Evolutionary conservation across 2,329 filamentous ascomycete species (phyloP).

Genomic region (Pseudogymnoascus sp.): DNA sequence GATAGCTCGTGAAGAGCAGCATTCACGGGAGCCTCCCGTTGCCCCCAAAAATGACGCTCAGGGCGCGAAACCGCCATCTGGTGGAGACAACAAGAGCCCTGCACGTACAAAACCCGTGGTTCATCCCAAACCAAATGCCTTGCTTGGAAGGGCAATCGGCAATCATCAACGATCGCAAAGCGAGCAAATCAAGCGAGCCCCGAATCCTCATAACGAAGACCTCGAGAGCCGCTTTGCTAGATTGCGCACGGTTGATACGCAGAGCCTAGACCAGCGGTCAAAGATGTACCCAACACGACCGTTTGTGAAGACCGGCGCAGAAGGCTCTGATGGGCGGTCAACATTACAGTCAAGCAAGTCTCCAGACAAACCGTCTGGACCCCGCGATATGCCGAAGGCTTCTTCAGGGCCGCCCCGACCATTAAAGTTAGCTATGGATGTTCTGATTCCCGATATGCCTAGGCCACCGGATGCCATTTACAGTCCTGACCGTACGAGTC

Average conservation of each 20-base stretch:
- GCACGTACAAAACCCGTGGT: conserved; percentile 33
- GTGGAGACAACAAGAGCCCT: conserved; percentile 35
- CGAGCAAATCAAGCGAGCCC: conserved; percentile 21
- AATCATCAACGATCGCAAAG: conserved; percentile 22
- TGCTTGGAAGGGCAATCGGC: conserved; percentile 53
- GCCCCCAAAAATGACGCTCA: conserved; percentile 15
- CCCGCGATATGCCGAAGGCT: conserved; percentile 25
- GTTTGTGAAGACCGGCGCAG: neutral
- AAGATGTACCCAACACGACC: neutral
- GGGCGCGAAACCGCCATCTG: conserved; percentile 12
- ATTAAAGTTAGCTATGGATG: conserved; percentile 19
- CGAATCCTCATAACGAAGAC: conserved; percentile 35
- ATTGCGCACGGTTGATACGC: conserved; percentile 25
- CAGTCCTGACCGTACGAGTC: conserved; percentile 23
- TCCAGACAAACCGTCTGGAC: conserved; percentile 16
- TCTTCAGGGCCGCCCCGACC: conserved; percentile 17
- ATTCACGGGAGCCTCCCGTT: neutral
- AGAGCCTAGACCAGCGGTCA: neutral
- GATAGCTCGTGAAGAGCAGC: neutral
- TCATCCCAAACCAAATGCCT: conserved; percentile 59
- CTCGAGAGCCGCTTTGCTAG: conserved; percentile 50
- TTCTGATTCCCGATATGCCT: conserved; percentile 26
- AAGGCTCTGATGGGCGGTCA: neutral
- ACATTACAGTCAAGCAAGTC: neutral
- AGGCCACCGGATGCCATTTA: conserved; percentile 30